phyloP scores from a whole-genome alignment of 371 early-diverging fungal species.

The Capillidium rhysosporum region DNA sequence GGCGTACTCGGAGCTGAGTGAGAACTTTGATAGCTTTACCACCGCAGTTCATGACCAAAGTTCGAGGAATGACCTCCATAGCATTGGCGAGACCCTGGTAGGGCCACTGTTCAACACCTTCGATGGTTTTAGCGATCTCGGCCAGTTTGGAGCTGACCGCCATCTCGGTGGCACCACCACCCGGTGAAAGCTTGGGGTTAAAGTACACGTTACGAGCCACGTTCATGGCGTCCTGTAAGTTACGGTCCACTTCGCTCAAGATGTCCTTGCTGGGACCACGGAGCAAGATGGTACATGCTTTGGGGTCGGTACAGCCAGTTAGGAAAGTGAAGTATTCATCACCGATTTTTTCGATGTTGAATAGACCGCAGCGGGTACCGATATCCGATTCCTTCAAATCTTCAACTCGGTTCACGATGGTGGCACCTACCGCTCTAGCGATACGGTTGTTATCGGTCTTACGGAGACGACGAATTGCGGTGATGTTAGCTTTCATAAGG shows the following conservation, averaged over 20 bases:
- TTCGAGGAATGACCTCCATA: slow-evolving; percentile 96
- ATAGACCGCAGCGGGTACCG: slow-evolving; percentile 89
- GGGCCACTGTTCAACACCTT: slow-evolving; percentile 91
- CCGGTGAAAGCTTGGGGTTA: slow-evolving; percentile 84
- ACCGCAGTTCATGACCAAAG: slow-evolving; percentile 97
- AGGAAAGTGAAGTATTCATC: slow-evolving; percentile 98
- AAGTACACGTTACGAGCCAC: slow-evolving; percentile 97
- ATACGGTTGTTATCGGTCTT: slow-evolving; percentile 99
- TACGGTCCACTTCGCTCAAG: slow-evolving; percentile 97
- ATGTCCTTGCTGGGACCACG: slow-evolving; percentile 98
- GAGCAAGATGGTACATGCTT: slow-evolving; percentile 96
- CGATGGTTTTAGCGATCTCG: slow-evolving; percentile 74
- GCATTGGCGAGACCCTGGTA: slow-evolving; percentile 89
- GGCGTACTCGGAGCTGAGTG: slow-evolving; percentile 60
- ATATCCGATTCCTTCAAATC: slow-evolving; percentile 92
- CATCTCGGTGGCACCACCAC: slow-evolving; percentile 99
- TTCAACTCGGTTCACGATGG: slow-evolving; percentile 93
- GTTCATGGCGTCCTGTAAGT: slow-evolving; percentile 98
- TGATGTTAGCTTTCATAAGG: slow-evolving; percentile 92
- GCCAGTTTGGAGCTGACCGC: slow-evolving; percentile 77
- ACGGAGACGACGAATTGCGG: slow-evolving; percentile 96
- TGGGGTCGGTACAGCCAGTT: slow-evolving; percentile 87
- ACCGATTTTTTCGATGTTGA: slow-evolving; percentile 94
- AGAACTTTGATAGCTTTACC: slow-evolving; percentile 90
- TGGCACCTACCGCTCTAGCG: slow-evolving; percentile 95